Conservation (phyloP, 495 filamentous ascomycete species). For the Tuber borchii region DNA sequence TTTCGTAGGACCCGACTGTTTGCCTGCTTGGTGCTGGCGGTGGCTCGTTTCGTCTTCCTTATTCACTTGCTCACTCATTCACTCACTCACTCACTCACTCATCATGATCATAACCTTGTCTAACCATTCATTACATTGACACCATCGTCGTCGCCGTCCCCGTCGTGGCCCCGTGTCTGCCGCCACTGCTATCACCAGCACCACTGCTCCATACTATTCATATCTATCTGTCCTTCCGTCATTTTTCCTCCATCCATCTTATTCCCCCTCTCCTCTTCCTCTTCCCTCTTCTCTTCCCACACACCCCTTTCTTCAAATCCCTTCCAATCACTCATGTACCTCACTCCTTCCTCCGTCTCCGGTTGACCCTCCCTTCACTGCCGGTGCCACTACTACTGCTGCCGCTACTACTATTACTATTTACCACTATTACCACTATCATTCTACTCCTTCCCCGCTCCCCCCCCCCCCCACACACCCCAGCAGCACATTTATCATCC, state of each 20-base stretch:
- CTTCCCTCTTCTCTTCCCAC: slow-evolving; percentile 13
- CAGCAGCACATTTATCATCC: slow-evolving; percentile 5
- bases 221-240: background rate
- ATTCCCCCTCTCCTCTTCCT: slow-evolving; percentile 16
- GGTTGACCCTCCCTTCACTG: slow-evolving; percentile 2
- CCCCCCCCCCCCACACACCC: slow-evolving; percentile 1
- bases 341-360: slow-evolving; percentile 7
- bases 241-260: background rate
- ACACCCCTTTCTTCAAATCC: slow-evolving; percentile 16
- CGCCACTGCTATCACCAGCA: background rate
- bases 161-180: slow-evolving; percentile 7
- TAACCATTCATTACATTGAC: background rate
- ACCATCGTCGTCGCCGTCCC: slow-evolving; percentile 11
- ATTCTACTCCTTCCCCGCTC: background rate
- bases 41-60: background rate
- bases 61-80: background rate
- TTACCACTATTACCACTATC: background rate
- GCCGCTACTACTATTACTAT: background rate
- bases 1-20: background rate
- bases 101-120: background rate
- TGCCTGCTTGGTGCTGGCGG: background rate
- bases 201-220: slow-evolving; percentile 1
- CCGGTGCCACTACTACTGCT: background rate
- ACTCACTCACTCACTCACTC: background rate
- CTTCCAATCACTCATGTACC: slow-evolving; percentile 10